Base-by-base conservation (phyloP, 768 basidiomycete genomes). In the Leccinum imitatum region DNA sequence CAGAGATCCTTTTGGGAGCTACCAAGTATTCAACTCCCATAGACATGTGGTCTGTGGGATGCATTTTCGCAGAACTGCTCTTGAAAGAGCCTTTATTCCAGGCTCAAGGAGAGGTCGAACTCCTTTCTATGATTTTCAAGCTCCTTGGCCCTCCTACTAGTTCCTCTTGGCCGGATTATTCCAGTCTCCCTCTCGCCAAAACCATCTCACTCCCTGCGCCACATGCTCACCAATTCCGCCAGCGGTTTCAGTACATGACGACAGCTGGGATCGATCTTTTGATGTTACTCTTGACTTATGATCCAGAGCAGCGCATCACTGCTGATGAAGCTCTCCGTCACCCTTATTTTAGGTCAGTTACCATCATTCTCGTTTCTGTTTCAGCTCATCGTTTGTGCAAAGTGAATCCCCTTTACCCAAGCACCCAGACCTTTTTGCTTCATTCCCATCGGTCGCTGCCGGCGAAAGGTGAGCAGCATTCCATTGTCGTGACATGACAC, bases 11-110 rank as follows among this genome's bases (percentile, higher is more conserved):
- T 15, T 80, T 99, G 27, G 97, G 96, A 13, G 93, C 92, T 13
- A 91, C 86, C 59, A 91, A 89, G 37, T 99, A 99, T 74, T 91
- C 93, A 14, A 99, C 96, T 19, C 89, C 95, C 0, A 85, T 99
- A 58, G 97, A 99, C 73, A 86, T 98, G 84, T 99, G 97, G 97
- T 96, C 93, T 53, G 93, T 97, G 10, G 97, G 97, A 8, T 99
- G 97, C 79, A 98, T 99, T 65, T 98, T 98, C 69, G 95, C 92
- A 14, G 97, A 99, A 73, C 80, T 99, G 52, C 85, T 99, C 67
- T 80, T 96, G 65, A 95, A 95, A 64, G 94, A 97, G 73, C 94
- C 97, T 3, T 79, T 98, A n/a, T 94, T 98, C 72, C 96, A 95
- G 76, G 95, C 95, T n/a, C 90, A 95, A 69, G 87, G 87, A 41